phyloP scores from a whole-genome alignment of 805 yeast genomes.

The Kluyveromyces lactis region DNA sequence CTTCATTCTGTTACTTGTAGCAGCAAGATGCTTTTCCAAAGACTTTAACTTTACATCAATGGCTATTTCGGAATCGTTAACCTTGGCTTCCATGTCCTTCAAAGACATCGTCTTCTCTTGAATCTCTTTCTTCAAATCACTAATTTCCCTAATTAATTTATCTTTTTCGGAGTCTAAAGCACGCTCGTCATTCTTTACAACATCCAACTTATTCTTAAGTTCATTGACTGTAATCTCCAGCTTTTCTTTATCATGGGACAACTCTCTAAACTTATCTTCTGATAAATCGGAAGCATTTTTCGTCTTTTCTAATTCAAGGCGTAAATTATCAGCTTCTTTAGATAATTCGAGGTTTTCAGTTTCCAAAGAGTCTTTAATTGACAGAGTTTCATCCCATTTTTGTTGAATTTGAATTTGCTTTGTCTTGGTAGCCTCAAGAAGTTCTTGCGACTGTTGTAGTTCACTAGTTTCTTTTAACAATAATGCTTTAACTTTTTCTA shows the following conservation, averaged over 20 bases:
- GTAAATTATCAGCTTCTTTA: constrained; percentile 12
- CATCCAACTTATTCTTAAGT: constrained; percentile 41
- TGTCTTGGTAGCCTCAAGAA: constrained; percentile 35
- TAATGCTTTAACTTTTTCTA: constrained; percentile 24
- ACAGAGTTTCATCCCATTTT: constrained; percentile 16
- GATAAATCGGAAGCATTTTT: constrained; percentile 4
- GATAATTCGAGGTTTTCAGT: constrained; percentile 22
- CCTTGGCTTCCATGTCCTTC: constrained; percentile 22
- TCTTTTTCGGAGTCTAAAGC: constrained; percentile 7
- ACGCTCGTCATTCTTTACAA: constrained; percentile 47
- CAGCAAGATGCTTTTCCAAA: constrained; percentile 26
- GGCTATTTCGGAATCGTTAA: constrained; percentile 25
- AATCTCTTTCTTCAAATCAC: constrained; percentile 6
- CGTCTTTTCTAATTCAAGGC: constrained; percentile 17
- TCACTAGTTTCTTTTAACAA: constrained; percentile 34
- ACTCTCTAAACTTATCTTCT: background rate
- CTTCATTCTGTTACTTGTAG: constrained; percentile 32
- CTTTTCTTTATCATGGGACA: constrained; percentile 6
- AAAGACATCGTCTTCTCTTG: constrained; percentile 30
- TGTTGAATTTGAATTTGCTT: constrained; percentile 31
- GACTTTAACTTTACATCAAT: constrained; percentile 31
- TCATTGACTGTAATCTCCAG: constrained; percentile 14
- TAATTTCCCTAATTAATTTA: constrained; percentile 8
- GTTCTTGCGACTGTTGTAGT: constrained; percentile 39
- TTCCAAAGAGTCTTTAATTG: constrained; percentile 16